phyloP scores from a whole-genome alignment of 257 asterid species.

The Paraleonurus japonicus region DNA sequence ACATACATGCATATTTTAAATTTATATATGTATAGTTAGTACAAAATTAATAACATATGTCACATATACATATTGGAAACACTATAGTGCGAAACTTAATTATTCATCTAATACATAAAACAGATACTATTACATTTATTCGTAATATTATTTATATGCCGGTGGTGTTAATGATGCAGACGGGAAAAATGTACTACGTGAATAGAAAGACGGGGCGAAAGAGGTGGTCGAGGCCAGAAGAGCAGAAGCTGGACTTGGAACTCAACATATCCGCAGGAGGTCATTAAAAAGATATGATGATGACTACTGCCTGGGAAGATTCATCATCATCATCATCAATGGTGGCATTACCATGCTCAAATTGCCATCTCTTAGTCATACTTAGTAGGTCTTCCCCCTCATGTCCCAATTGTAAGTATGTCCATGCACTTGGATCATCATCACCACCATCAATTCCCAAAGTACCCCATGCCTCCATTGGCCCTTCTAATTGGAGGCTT shows the following conservation, averaged over 20 bases:
- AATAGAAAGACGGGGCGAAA: conserved; percentile 43
- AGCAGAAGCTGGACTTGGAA: conserved; percentile 47
- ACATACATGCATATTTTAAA: too few species aligned
- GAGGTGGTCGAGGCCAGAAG: conserved; percentile 53
- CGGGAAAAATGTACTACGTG: conserved; percentile 57
- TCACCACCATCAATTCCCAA: conserved; percentile 19
- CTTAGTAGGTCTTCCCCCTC: conserved; percentile 47
- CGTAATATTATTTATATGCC: too few species aligned
- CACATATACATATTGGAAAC: too few species aligned
- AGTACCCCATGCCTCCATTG: conserved; percentile 1
- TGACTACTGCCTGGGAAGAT: neutral
- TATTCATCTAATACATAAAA: too few species aligned
- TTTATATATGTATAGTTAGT: neutral
- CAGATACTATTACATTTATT: too few species aligned
- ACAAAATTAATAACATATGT: too few species aligned
- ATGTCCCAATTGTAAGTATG: conserved; percentile 67
- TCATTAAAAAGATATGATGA: neutral
- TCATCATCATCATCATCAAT: conserved; percentile 29
- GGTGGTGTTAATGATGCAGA: conserved; percentile 22
- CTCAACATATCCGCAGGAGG: conserved; percentile 45
- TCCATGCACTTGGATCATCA: conserved; percentile 41
- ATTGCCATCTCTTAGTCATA: conserved; percentile 60
- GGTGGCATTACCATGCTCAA: conserved; percentile 61
- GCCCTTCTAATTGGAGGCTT: conserved; percentile 17
- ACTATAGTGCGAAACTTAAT: too few species aligned